phyloP scores from a whole-genome alignment of 2,329 filamentous ascomycete species.

The Colletotrichum chrysophilum region DNA sequence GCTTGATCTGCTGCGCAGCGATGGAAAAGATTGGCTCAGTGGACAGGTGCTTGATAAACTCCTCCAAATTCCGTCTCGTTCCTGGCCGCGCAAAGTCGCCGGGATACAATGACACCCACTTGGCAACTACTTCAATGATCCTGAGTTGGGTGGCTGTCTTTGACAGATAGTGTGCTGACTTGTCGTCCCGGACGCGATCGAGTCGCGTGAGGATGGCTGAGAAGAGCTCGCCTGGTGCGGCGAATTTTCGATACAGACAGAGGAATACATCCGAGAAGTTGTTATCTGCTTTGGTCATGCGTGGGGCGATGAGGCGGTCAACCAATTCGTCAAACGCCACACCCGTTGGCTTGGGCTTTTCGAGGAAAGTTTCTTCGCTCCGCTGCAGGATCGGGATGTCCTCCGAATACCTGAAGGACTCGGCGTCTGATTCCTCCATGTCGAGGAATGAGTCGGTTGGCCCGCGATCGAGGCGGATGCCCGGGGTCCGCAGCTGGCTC shows the following conservation, averaged over 20 bases:
- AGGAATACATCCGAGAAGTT: constrained; percentile 91
- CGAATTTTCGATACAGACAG: constrained; percentile 93
- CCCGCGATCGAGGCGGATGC: constrained; percentile 56
- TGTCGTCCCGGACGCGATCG: constrained; percentile 72
- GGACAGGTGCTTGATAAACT: constrained; percentile 78
- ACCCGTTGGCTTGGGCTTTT: constrained; percentile 57
- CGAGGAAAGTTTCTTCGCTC: constrained; percentile 66
- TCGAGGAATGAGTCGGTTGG: constrained; percentile 65
- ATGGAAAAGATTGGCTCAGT: constrained; percentile 82
- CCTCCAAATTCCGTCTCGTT: constrained; percentile 74
- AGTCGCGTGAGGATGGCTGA: constrained; percentile 79
- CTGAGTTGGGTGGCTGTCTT: constrained; percentile 83
- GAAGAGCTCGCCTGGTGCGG: constrained; percentile 79
- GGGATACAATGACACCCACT: constrained; percentile 89
- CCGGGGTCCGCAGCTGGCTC: constrained; percentile 55
- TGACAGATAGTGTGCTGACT: constrained; percentile 71
- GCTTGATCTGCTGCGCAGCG: constrained; percentile 83
- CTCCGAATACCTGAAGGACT: constrained; percentile 70
- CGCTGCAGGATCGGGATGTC: constrained; percentile 71
- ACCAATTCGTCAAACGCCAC: constrained; percentile 75
- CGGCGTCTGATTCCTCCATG: constrained; percentile 73
- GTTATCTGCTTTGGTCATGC: constrained; percentile 83
- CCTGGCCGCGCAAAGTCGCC: constrained; percentile 86
- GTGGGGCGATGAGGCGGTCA: constrained; percentile 82
- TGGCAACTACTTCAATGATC: constrained; percentile 82